Base-by-base conservation (phyloP, 805 yeast species). In the Sungouiozyma intestinalis region DNA sequence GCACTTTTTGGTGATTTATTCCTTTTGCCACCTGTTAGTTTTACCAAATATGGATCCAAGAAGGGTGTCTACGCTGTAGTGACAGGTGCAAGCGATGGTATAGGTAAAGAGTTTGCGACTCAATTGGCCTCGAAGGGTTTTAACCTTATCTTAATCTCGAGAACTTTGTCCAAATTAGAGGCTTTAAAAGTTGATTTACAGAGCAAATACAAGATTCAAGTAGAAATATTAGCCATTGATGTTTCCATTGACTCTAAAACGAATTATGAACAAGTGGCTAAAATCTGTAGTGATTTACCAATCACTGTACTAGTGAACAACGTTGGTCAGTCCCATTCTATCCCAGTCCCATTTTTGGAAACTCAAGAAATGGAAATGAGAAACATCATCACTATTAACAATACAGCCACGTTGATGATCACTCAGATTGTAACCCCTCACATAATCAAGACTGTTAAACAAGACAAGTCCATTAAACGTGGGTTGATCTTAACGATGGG, bases 51-150 rank as follows among this genome's bases (percentile, higher is more conserved):
- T 56, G 95, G 96, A n/a, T 81, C 90, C 20, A 63, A 65, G 40
- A 51, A 51, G 16, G 82, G 81, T 20, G 69, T 74, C 34, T 92
- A 96, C 90, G 96, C 97, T n/a, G 83, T 92, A 27, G 75, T 92
- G 15, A 92, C 98, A 5, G 98, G 98, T 45, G 94, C 97, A 3
- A 85, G 97, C 38, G 97, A 92, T 60, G 98, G 98, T 31, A 82
- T 92, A 56, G 98, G 98, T 44, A 86, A 88, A 60, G 95, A 92
- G 62, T 92, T 76, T 58, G 80, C 96, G 2, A 57, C 65, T 19
- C 97, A 90, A 65, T 72, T 92, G 63, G 98, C 97, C 11, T 63
- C 72, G 41, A 78, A 74, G 49, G 95, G 95, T 2, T 81, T 88
- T 62, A 88, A 87, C 52, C 62, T 92, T 38, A 79, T 85, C 11